Conservation (phyloP, 225 moss, liverwort and hornwort genomes). For the Asterella californica region DNA sequence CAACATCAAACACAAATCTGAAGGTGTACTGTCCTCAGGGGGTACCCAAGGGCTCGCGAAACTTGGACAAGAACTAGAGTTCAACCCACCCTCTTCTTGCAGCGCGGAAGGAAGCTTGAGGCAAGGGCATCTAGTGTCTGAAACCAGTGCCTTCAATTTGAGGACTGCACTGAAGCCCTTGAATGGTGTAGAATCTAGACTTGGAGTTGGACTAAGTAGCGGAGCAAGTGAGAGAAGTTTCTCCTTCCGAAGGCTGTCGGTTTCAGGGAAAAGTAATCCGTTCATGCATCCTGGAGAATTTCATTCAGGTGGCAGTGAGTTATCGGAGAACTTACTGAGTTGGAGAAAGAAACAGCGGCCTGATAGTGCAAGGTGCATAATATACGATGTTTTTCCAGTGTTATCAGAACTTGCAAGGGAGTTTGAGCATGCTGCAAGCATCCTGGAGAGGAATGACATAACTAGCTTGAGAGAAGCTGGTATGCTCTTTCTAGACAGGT, state of each 20-base stretch:
- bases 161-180: conserved; percentile 25
- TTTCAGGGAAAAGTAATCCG: conserved; percentile 29
- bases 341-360: conserved; percentile 29
- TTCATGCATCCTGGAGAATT: conserved; percentile 31
- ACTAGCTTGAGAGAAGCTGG: conserved; percentile 43
- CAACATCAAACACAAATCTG: conserved; percentile 16
- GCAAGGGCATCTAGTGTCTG: conserved; percentile 30
- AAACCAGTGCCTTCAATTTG: conserved; percentile 20
- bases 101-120: conserved; percentile 37
- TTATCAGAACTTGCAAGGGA: conserved; percentile 49
- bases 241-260: conserved; percentile 27
- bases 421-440: conserved; percentile 41
- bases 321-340: conserved; percentile 24
- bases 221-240: conserved; percentile 33
- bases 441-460: conserved; percentile 25
- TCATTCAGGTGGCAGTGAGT: conserved; percentile 3
- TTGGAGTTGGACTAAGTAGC: conserved; percentile 40
- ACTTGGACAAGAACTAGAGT: conserved; percentile 32
- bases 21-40: conserved; percentile 22
- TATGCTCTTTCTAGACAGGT: conserved; percentile 44
- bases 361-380: conserved; percentile 35
- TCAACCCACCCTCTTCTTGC: conserved; percentile 23
- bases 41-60: conserved; percentile 28
- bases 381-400: conserved; percentile 49
- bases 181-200: conserved; percentile 45